These are phyloP conservation scores for Bryopsis sp. DNA, from an alignment of 139 green algal genomes.

Conservation along the genomic window DNA sequence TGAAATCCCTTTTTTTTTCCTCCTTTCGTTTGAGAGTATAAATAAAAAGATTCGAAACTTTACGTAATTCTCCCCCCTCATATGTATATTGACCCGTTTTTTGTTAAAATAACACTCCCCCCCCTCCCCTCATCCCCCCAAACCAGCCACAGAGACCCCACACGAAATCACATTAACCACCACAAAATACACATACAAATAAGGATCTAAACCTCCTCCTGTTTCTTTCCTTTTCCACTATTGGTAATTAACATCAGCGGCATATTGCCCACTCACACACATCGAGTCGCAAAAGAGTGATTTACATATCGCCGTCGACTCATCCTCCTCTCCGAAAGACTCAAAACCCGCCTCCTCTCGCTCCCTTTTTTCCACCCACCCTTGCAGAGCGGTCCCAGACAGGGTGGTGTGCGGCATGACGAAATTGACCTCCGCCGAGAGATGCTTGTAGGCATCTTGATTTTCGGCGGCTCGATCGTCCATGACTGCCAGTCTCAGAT, in stretches of 20 bases:
- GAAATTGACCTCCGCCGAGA: constrained; percentile 9
- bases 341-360: neutral
- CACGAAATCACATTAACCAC: too few species aligned
- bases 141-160: too few species aligned
- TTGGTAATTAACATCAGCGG: constrained; percentile 6
- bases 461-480: neutral
- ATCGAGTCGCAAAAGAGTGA: constrained; percentile 17
- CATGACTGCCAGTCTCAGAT: constrained; percentile 6
- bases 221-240: too few species aligned
- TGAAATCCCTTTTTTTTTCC: too few species aligned
- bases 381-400: constrained; percentile 4
- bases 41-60: too few species aligned
- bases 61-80: too few species aligned
- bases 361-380: constrained; percentile 1
- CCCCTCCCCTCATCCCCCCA: too few species aligned
- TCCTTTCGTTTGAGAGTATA: too few species aligned
- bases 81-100: too few species aligned
- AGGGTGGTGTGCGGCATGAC: constrained; percentile 19
- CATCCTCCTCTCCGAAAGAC: neutral
- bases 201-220: too few species aligned
- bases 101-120: too few species aligned
- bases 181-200: too few species aligned
- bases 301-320: neutral
- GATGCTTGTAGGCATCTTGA: neutral
- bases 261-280: constrained; percentile 17